Base-by-base conservation (phyloP, 306 rosid species). In the Mimosa bimucronata region DNA sequence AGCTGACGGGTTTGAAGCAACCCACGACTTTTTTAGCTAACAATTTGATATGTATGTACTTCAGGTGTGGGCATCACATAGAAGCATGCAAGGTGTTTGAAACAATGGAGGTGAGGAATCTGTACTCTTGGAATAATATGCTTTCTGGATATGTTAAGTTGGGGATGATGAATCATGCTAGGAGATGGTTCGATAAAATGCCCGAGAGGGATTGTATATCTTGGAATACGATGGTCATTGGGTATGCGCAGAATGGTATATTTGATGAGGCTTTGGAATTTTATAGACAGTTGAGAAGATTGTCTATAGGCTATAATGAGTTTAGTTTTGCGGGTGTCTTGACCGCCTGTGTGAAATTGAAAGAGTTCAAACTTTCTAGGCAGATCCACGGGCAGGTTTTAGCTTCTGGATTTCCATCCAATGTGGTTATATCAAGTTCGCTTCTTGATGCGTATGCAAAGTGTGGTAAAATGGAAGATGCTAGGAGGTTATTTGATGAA, bases 361-460 rank as follows among this genome's bases (percentile, higher is more conserved):
- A 78, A 86, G 88, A 87, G 4, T 61, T 86, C 82, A 80, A 71
- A 37, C 93, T 92, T 76, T 77, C 91, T 37, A 86, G 89, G 86
- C 97, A 92, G 87, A 83, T 92, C 58, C 98, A 92, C 74, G 97
- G 90, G 70, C 97, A 90, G 90, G 91, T 94, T 87, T 86, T 89
- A 58, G 86, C 88, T 38, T 86, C 83, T 15, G 98, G 97, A 42
- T 88, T 92, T 85, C 83, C 31, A 50, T 84, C 92, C 19, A 90
- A 94, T 79, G 82, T 90, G 66, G 93, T 94, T 58, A 84, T 89
- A 74, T 89, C 90, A 11, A 90, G 94, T 81, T 90, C 96, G 0
- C 74, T 92, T 76, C 81, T 92, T 67, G 94, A 91, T 87, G 94
- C 91, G 67, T 91, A 94, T 88, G 89, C 86, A 1, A 94, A 94